These are phyloP conservation scores for Phytophthora foliorum DNA, from an alignment of 352 stramenopile genomes.

Conservation along the genomic window DNA sequence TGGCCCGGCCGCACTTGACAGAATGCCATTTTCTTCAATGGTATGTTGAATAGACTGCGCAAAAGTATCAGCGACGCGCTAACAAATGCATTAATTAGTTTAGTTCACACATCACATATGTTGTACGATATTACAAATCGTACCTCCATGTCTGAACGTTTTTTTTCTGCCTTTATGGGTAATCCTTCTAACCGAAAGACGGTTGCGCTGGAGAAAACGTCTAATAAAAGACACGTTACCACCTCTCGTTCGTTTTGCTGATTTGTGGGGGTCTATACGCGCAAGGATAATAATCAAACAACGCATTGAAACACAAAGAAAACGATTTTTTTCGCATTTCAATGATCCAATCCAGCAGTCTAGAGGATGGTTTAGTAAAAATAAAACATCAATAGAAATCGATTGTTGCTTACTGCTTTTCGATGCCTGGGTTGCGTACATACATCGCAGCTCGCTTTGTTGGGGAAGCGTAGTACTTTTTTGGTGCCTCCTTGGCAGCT, in stretches of 20 bases:
- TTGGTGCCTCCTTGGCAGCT: too few relatives aligned
- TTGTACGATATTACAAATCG: background rate
- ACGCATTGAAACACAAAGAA: slow-evolving; percentile 15
- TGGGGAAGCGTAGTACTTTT: too few relatives aligned
- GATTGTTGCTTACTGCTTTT: too few relatives aligned
- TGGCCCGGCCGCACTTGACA: background rate
- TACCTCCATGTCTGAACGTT: slow-evolving; percentile 23
- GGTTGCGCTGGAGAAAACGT: slow-evolving; percentile 18
- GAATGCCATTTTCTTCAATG: slow-evolving; percentile 14
- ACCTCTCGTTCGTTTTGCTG: background rate
- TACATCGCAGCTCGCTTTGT: too few relatives aligned
- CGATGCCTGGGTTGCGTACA: too few relatives aligned
- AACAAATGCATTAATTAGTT: slow-evolving; percentile 2
- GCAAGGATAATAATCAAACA: slow-evolving; percentile 12
- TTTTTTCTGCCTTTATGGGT: slow-evolving; percentile 19
- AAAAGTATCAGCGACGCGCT: slow-evolving; percentile 19
- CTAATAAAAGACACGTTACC: slow-evolving; percentile 13
- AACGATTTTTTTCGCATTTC: slow-evolving; percentile 17
- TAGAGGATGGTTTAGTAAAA: background rate
- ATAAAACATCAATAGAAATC: too few relatives aligned
- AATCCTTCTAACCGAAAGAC: slow-evolving; percentile 3
- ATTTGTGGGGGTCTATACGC: background rate
- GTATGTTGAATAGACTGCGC: slow-evolving; percentile 19
- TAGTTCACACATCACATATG: too few relatives aligned
- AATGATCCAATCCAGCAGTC: slow-evolving; percentile 10